Conservation (phyloP, 805 yeast genomes). For the Schwanniomyces sp. region DNA sequence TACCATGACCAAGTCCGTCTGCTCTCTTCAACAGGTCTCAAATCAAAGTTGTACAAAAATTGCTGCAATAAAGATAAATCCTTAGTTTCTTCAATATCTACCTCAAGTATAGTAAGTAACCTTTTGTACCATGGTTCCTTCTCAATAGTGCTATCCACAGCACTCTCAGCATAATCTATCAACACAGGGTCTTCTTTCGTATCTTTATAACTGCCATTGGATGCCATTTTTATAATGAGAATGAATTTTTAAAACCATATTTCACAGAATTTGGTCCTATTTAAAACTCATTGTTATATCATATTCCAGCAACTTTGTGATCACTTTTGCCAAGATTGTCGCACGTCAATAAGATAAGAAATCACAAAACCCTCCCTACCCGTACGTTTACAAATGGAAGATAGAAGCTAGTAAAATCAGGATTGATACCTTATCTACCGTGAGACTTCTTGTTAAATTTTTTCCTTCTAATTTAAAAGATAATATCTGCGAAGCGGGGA, state of each 20-base stretch:
- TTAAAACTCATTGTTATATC: background rate
- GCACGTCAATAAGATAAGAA: background rate
- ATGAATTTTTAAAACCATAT: background rate
- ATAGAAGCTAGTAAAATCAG: too few relatives aligned
- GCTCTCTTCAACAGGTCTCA: slow-evolving; percentile 2
- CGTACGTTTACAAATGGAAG: background rate
- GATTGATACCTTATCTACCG: too few relatives aligned
- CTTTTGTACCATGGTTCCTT: background rate
- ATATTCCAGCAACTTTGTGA: background rate
- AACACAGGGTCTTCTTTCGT: background rate
- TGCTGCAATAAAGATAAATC: background rate
- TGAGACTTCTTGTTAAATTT: too few relatives aligned
- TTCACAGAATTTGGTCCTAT: background rate
- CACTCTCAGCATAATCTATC: background rate
- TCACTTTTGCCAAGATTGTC: background rate
- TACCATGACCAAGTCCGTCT: slow-evolving; percentile 3
- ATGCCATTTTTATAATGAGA: background rate
- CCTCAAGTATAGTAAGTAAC: background rate
- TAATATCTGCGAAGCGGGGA: too few relatives aligned
- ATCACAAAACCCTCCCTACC: background rate
- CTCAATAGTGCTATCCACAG: background rate
- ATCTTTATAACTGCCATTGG: background rate
- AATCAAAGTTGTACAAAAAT: slow-evolving; percentile 3
- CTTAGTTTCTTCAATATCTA: slow-evolving; percentile 1
- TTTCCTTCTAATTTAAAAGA: too few relatives aligned